Conservation (phyloP, 2,329 filamentous ascomycete species). For the Fusarium heterosporum region DNA sequence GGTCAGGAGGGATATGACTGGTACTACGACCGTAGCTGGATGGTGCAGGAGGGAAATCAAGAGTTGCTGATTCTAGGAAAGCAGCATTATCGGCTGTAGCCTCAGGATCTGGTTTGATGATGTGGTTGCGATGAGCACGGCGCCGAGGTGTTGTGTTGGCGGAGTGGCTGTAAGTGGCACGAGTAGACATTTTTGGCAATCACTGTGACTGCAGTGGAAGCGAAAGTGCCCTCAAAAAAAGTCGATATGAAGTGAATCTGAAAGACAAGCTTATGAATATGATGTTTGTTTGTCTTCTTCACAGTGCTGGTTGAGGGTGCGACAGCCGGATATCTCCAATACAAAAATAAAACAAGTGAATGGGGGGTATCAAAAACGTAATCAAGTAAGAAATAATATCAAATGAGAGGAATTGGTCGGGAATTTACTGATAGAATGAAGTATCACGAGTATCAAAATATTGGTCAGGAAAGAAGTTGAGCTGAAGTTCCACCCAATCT, state of each 20-base stretch:
- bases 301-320: neutral
- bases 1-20: slow-evolving; percentile 27
- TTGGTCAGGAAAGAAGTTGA: slow-evolving; percentile 2
- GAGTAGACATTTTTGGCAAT: slow-evolving; percentile 33
- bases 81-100: slow-evolving; percentile 20
- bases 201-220: neutral
- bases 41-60: slow-evolving; percentile 29
- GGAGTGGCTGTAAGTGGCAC: slow-evolving; percentile 18
- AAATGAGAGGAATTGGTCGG: neutral
- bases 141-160: slow-evolving; percentile 42
- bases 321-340: neutral
- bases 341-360: neutral
- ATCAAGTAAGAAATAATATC: neutral
- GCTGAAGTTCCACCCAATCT: slow-evolving; percentile 31
- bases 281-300: slow-evolving; percentile 12
- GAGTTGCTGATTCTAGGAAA: slow-evolving; percentile 27
- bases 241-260: neutral
- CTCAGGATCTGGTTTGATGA: slow-evolving; percentile 48
- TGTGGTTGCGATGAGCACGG: slow-evolving; percentile 33
- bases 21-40: slow-evolving; percentile 40
- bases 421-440: neutral
- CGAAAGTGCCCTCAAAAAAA: neutral
- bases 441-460: slow-evolving; percentile 17
- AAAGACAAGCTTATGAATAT: slow-evolving; percentile 1
- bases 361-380: slow-evolving; percentile 6